Conservation (phyloP, 2,329 filamentous ascomycete genomes). For the Paramyrothecium sp. region DNA sequence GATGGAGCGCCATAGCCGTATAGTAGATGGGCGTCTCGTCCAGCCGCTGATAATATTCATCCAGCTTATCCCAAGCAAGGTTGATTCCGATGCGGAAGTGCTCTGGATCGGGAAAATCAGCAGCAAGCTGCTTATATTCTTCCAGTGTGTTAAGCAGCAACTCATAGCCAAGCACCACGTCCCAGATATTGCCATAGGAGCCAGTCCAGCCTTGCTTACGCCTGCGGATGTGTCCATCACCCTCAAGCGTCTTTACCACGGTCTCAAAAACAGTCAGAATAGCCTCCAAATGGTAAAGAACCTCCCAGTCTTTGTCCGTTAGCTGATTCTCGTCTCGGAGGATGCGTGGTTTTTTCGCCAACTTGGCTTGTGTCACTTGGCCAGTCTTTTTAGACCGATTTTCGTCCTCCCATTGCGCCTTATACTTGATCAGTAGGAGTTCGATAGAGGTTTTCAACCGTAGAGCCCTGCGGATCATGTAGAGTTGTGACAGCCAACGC, state of each 20-base stretch:
- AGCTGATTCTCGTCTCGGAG: conserved; percentile 7
- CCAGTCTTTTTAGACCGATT: too few relatives aligned
- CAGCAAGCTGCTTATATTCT: conserved; percentile 2
- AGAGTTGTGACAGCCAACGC: conserved; percentile 12
- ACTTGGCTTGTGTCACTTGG: too few relatives aligned
- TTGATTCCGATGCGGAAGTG: conserved; percentile 11
- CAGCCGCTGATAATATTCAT: conserved; percentile 9
- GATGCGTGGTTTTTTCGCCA: conserved; percentile 4
- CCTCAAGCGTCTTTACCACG: conserved; percentile 10
- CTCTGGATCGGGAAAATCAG: conserved; percentile 6
- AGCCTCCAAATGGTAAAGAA: conserved; percentile 5
- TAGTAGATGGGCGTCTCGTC: conserved; percentile 10
- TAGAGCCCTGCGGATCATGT: conserved; percentile 11
- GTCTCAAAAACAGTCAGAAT: conserved; percentile 9
- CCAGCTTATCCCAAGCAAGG: conserved; percentile 5
- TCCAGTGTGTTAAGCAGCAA: conserved; percentile 6
- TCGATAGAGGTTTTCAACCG: conserved; percentile 1
- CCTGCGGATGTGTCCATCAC: conserved; percentile 6
- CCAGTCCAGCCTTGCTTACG: conserved; percentile 9
- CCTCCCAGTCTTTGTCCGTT: conserved; percentile 7
- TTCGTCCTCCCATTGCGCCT: too few relatives aligned
- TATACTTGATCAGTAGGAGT: too few relatives aligned
- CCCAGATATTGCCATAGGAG: too few relatives aligned
- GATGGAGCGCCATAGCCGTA: conserved; percentile 5
- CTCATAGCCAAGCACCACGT: conserved; percentile 10